These are phyloP conservation scores for Lodderomyces orthopsilosis DNA, from an alignment of 1,139 yeast species.

Conservation along the genomic window DNA sequence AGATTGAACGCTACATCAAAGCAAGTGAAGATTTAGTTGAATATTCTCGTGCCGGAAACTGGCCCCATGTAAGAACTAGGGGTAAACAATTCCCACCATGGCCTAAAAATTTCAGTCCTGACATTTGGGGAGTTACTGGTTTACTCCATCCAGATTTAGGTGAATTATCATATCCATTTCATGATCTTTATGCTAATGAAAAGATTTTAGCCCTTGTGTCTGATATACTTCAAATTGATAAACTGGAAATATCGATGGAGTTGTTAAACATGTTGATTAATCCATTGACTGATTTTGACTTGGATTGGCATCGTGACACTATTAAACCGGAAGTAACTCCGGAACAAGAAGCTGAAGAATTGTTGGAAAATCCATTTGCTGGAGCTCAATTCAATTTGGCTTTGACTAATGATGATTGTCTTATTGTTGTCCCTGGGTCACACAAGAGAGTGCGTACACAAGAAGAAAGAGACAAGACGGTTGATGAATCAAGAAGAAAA, in stretches of 20 bases:
- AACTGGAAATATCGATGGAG: slow-evolving; percentile 45
- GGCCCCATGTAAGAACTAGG: slow-evolving; percentile 52
- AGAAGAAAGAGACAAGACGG: slow-evolving; percentile 46
- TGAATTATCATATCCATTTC: slow-evolving; percentile 39
- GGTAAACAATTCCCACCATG: slow-evolving; percentile 62
- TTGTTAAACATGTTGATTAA: slow-evolving; percentile 56
- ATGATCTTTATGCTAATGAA: slow-evolving; percentile 43
- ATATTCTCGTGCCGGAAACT: slow-evolving; percentile 48
- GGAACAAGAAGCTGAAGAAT: slow-evolving; percentile 45
- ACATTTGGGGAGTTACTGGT: slow-evolving; percentile 57
- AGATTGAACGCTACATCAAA: slow-evolving; percentile 33
- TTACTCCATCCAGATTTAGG: slow-evolving; percentile 50
- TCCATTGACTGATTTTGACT: slow-evolving; percentile 54
- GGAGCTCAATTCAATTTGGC: slow-evolving; percentile 59
- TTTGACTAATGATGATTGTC: slow-evolving; percentile 46
- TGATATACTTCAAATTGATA: slow-evolving; percentile 44
- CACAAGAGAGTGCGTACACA: slow-evolving; percentile 47
- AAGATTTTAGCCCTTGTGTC: slow-evolving; percentile 41
- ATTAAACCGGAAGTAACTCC: slow-evolving; percentile 49
- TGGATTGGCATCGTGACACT: slow-evolving; percentile 59
- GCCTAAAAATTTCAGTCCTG: slow-evolving; percentile 54
- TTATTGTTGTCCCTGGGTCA: slow-evolving; percentile 52
- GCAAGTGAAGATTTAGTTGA: slow-evolving; percentile 46
- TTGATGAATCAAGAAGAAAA: slow-evolving; percentile 30
- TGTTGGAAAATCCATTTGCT: slow-evolving; percentile 42